These are phyloP conservation scores for Hondaea fermentalgiana DNA, from an alignment of 108 stramenopile species.

Conservation along the genomic window DNA sequence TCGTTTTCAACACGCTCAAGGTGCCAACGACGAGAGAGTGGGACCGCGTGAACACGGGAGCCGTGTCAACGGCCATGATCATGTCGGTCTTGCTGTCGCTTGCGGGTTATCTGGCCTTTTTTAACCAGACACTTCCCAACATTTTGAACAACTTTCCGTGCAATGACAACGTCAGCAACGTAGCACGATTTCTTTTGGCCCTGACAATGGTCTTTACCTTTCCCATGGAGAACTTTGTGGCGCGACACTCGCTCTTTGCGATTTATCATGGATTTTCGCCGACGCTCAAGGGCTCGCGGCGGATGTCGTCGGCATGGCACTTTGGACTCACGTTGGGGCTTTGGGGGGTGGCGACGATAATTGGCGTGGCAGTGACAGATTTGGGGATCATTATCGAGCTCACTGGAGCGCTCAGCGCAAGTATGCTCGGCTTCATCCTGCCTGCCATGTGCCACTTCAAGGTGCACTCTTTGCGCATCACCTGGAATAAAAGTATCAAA, in stretches of 20 bases:
- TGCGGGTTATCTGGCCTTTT: slow-evolving; percentile 35
- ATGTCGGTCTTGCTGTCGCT: slow-evolving; percentile 25
- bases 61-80: slow-evolving; percentile 22
- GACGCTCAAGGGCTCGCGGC: background rate
- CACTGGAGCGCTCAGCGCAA: background rate
- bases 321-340: background rate
- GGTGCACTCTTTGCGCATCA: background rate
- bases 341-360: background rate
- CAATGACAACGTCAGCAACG: slow-evolving; percentile 9
- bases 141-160: slow-evolving; percentile 38
- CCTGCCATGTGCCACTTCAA: slow-evolving; percentile 16
- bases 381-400: slow-evolving; percentile 13
- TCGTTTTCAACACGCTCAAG: slow-evolving; percentile 40
- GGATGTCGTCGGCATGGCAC: background rate
- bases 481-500: background rate
- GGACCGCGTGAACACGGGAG: slow-evolving; percentile 18
- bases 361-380: background rate
- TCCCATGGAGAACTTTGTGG: slow-evolving; percentile 27
- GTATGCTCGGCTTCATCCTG: background rate
- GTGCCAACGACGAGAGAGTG: slow-evolving; percentile 23
- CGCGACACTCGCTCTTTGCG: slow-evolving; percentile 19
- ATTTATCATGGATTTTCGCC: background rate
- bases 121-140: slow-evolving; percentile 25
- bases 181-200: slow-evolving; percentile 33
- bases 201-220: slow-evolving; percentile 35